Conservation (phyloP, 306 rosid genomes). For the Carpinus fangiana region DNA sequence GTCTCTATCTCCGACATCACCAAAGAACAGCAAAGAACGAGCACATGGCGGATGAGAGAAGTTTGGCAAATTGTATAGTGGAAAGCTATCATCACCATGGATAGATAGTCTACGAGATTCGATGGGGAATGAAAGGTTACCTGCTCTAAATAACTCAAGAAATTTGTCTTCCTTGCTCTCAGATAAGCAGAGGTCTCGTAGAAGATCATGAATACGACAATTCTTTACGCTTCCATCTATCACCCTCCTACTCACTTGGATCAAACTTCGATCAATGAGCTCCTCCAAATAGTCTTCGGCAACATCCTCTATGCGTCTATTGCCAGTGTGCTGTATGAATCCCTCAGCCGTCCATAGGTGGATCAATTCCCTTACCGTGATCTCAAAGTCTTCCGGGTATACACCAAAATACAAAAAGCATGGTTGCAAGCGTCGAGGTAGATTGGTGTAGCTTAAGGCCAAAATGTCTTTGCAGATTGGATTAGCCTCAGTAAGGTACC, state of each 20-base stretch:
- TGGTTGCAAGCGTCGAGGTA: too few species aligned
- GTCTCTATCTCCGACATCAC: background rate
- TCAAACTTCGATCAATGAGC: background rate
- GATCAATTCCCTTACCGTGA: background rate
- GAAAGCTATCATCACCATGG: too few species aligned
- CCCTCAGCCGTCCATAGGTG: background rate
- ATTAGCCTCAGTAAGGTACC: too few species aligned
- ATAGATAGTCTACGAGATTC: background rate
- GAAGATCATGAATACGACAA: background rate
- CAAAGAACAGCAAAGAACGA: background rate
- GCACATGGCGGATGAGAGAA: background rate
- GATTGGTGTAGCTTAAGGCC: too few species aligned
- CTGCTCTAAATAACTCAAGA: background rate
- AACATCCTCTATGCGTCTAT: too few species aligned
- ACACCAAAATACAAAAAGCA: too few species aligned
- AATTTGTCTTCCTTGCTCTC: background rate
- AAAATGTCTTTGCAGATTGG: too few species aligned
- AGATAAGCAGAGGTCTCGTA: background rate
- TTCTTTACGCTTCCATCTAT: background rate
- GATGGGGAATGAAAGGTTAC: background rate
- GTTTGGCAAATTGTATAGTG: too few species aligned
- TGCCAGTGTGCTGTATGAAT: background rate
- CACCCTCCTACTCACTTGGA: background rate
- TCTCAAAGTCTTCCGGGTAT: background rate
- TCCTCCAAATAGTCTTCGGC: too few species aligned